Evolutionary conservation across 2,329 filamentous ascomycete genomes (phyloP).

Genomic region (Phialocephala subalpina): DNA sequence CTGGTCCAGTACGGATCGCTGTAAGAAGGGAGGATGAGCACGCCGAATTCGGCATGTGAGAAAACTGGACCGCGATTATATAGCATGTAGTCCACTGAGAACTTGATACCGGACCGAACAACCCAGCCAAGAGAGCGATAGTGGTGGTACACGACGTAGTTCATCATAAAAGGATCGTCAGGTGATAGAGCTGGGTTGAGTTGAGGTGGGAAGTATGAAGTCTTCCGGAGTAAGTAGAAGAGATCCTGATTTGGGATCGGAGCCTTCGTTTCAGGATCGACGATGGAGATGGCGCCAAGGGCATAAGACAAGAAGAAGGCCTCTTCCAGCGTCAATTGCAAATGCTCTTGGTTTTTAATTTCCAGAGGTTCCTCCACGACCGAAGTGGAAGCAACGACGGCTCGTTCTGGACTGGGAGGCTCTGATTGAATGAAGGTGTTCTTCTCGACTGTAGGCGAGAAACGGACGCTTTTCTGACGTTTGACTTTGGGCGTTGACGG

Average conservation of each 20-base stretch:
- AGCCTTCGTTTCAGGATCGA: conserved; percentile 54
- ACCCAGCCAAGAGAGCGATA: conserved; percentile 97
- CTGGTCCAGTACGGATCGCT: conserved; percentile 74
- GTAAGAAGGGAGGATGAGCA: conserved; percentile 86
- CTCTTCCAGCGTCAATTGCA: conserved; percentile 92
- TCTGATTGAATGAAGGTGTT: conserved; percentile 65
- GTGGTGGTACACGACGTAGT: conserved; percentile 93
- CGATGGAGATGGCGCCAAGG: conserved; percentile 76
- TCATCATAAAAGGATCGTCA: conserved; percentile 85
- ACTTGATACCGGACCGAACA: conserved; percentile 90
- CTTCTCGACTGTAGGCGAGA: conserved; percentile 72
- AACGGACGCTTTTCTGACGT: conserved; percentile 71
- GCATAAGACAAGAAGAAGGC: conserved; percentile 89
- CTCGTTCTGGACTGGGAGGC: conserved; percentile 41
- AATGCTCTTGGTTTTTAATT: conserved; percentile 74
- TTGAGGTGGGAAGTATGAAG: conserved; percentile 72
- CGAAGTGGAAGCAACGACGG: conserved; percentile 15
- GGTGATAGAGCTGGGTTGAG: conserved; percentile 60
- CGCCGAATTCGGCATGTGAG: conserved; percentile 91
- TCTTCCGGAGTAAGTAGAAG: conserved; percentile 70
- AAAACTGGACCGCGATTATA: conserved; percentile 95
- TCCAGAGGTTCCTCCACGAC: conserved; percentile 38
- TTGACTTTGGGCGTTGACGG: conserved; percentile 46
- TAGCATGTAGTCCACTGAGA: conserved; percentile 92
- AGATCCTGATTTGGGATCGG: conserved; percentile 63